Base-by-base conservation (phyloP, 106 monocot genomes). In the Iris macrosiphon region DNA sequence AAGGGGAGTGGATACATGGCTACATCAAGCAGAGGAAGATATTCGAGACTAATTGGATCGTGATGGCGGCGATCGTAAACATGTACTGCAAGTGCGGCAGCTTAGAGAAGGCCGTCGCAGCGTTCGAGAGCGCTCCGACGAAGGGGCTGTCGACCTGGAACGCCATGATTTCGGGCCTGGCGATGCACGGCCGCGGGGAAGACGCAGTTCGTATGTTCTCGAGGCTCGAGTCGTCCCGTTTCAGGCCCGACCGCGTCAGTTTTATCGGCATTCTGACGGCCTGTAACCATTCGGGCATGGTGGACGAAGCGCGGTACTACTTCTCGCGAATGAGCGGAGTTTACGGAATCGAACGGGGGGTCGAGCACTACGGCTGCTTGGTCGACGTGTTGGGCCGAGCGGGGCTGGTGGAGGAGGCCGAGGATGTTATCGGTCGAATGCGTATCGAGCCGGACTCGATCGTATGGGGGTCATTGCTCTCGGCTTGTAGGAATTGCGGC, bases 1-100 rank as follows among this genome's bases (percentile, higher is more conserved):
- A 83, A 60, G 83, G 88, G 5, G 49, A 73, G 16, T 81, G 76
- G 89, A 56, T 73, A 17, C 71, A 71, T 64, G 23, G 21, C 5
- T 79, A 41, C 56, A 55, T 84, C 0, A 40, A 42, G 15, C 16
- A 14, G 2, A 64, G 43, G 40, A 54, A 71, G 7, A 47, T 23
- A 0, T 18, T 73, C 14, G 65, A 76, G 41, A 18, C 57, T 6
- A 77, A 79, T 37, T 57, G 63, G 0, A 71, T 84, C 22, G 38
- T 84, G 1, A 29, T 37, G n/a, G 80, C 76, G 3, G 80, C 79
- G 0, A 31, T 84, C 12, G 54, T 84, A 1, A 66, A 71, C 14
- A 89, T 89, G 88, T 83, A 89, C 32, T 77, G 76, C 63, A 77
- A 74, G 62, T 84, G 80, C 20, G 84, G 89, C 4, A 51, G 51